phyloP scores from a whole-genome alignment of 495 filamentous ascomycete genomes.

The Rostrohypoxylon terebratum region DNA sequence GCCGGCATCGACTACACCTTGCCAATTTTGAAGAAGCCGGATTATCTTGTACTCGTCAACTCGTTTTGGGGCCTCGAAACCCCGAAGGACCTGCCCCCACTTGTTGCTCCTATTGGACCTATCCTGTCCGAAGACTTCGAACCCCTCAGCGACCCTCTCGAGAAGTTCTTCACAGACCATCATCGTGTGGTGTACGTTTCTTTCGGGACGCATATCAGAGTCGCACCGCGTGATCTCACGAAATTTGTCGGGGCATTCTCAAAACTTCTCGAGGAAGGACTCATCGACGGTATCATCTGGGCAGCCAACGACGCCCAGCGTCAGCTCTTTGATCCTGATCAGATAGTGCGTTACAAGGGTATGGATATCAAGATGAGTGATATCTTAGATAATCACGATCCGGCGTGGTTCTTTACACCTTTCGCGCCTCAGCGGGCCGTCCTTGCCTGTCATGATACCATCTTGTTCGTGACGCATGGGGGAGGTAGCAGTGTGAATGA shows the following conservation, averaged over 20 bases:
- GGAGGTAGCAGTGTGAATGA: conserved; percentile 55
- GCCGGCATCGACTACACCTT: conserved; percentile 46
- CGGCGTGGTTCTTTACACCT: conserved; percentile 42
- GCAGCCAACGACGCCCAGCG: conserved; percentile 41
- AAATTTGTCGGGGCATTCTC: conserved; percentile 48
- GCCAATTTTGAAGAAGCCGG: conserved; percentile 49
- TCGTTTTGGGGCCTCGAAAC: conserved; percentile 58
- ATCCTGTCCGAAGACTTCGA: conserved; percentile 49
- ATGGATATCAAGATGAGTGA: conserved; percentile 31
- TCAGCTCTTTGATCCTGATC: conserved; percentile 35
- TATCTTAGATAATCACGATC: conserved; percentile 43
- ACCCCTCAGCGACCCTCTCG: conserved; percentile 38
- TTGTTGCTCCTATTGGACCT: conserved; percentile 51
- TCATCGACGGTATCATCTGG: conserved; percentile 58
- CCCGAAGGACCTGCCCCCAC: conserved; percentile 54
- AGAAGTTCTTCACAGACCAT: conserved; percentile 43
- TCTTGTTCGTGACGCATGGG: conserved; percentile 53
- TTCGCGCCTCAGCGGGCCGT: conserved; percentile 54
- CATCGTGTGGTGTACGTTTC: conserved; percentile 51
- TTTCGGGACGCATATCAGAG: conserved; percentile 55
- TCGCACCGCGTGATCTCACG: conserved; percentile 38
- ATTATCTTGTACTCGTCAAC: conserved; percentile 57
- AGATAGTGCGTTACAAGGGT: not conserved
- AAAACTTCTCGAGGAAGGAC: conserved; percentile 37
- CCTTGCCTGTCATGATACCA: conserved; percentile 46